These are phyloP conservation scores for Apostasia ramifera DNA, from an alignment of 106 monocot species.

Conservation along the genomic window DNA sequence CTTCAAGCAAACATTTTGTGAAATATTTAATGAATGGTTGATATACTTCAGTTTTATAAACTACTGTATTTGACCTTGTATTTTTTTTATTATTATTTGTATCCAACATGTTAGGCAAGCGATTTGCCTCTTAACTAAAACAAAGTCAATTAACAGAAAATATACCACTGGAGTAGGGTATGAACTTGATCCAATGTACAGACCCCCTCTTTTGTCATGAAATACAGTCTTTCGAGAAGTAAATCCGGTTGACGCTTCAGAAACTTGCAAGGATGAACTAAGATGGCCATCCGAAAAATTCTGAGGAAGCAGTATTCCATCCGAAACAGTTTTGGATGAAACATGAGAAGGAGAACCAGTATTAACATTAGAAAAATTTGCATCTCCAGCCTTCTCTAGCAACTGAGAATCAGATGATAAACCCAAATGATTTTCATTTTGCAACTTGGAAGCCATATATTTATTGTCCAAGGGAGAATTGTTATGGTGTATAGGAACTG, in stretches of 20 bases:
- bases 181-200: slow-evolving; percentile 9
- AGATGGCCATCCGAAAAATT: slow-evolving; percentile 25
- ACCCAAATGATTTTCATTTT: slow-evolving; percentile 28
- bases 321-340: slow-evolving; percentile 27
- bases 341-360: slow-evolving; percentile 11
- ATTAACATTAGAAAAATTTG: slow-evolving; percentile 12
- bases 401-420: slow-evolving; percentile 32
- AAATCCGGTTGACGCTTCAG: slow-evolving; percentile 9
- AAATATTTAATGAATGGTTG: too few species aligned
- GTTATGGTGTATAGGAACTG: slow-evolving; percentile 18
- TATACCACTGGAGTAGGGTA: slow-evolving; percentile 10
- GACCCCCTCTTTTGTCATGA: neutral
- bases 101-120: too few species aligned
- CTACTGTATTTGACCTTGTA: too few species aligned
- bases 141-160: neutral
- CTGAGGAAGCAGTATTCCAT: slow-evolving; percentile 20
- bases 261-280: slow-evolving; percentile 18
- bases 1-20: too few species aligned
- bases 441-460: slow-evolving; percentile 23
- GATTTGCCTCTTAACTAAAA: neutral
- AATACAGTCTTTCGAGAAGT: slow-evolving; percentile 15
- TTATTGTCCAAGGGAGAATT: slow-evolving; percentile 22
- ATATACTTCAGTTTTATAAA: too few species aligned
- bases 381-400: slow-evolving; percentile 45
- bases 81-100: too few species aligned